Evolutionary conservation across 192 early-diverging fungal species (phyloP).

Genomic region (Radiomyces spectabilis): DNA sequence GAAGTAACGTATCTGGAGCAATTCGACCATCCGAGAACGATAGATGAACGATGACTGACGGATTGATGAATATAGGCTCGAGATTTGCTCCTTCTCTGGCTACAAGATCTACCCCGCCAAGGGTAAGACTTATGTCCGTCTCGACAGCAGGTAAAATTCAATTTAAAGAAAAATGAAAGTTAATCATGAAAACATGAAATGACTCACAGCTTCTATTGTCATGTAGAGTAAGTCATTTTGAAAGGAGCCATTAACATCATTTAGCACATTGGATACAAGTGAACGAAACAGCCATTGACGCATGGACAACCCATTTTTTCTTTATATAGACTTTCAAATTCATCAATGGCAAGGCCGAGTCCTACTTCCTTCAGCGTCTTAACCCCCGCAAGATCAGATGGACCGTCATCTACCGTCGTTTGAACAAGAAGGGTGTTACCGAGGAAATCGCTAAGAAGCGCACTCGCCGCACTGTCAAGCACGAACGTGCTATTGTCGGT

Average conservation of each 20-base stretch:
- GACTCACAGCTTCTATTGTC: too few species aligned
- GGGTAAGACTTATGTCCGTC: conserved; percentile 88
- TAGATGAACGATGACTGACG: too few species aligned
- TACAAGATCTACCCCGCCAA: conserved; percentile 99
- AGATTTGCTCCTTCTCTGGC: conserved; percentile 95
- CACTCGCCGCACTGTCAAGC: conserved; percentile 86
- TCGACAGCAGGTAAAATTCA: conserved; percentile 87
- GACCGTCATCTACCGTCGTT: conserved; percentile 92
- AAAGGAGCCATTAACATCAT: too few species aligned
- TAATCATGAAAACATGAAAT: too few species aligned
- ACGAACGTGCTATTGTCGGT: conserved; percentile 90
- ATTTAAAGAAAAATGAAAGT: too few species aligned
- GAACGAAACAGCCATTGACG: too few species aligned
- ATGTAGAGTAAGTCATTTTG: too few species aligned
- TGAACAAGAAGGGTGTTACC: conserved; percentile 96
- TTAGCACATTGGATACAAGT: too few species aligned
- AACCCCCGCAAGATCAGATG: conserved; percentile 96
- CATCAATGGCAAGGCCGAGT: conserved; percentile 92
- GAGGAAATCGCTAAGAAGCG: conserved; percentile 95
- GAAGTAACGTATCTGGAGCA: too few species aligned
- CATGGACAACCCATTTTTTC: too few species aligned
- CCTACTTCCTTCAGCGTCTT: conserved; percentile 90
- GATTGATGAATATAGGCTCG: conserved; percentile 74
- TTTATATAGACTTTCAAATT: conserved; percentile 80
- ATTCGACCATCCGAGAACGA: too few species aligned